Conservation (phyloP, 2,329 filamentous ascomycete genomes). For the Penicillium sp. region DNA sequence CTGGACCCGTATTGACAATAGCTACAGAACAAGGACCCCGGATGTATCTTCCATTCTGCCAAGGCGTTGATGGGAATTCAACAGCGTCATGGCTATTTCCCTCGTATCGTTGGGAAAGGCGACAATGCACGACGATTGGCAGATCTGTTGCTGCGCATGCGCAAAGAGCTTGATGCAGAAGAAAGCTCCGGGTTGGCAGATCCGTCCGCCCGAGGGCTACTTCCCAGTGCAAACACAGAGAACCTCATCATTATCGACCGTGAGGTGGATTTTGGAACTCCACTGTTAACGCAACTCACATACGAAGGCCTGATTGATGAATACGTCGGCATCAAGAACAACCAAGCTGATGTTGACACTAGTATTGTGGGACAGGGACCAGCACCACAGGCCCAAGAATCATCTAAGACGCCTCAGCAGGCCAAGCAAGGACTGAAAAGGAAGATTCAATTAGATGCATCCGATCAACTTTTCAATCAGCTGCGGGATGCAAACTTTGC, state of each 20-base stretch:
- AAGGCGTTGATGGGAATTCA: slow-evolving; percentile 94
- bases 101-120: slow-evolving; percentile 90
- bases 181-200: slow-evolving; percentile 62
- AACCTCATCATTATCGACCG: slow-evolving; percentile 93
- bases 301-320: slow-evolving; percentile 97
- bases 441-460: slow-evolving; percentile 84
- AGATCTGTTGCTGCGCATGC: slow-evolving; percentile 85
- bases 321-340: slow-evolving; percentile 86
- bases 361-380: slow-evolving; percentile 76
- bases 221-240: slow-evolving; percentile 84
- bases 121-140: slow-evolving; percentile 88
- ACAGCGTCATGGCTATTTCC: slow-evolving; percentile 87
- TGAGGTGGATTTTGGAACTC: slow-evolving; percentile 90
- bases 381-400: slow-evolving; percentile 54
- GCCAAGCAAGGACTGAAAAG: slow-evolving; percentile 70
- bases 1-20: background rate
- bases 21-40: slow-evolving; percentile 75
- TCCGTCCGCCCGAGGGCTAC: slow-evolving; percentile 62
- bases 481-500: slow-evolving; percentile 93
- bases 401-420: slow-evolving; percentile 50
- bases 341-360: slow-evolving; percentile 88
- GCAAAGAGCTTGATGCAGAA: slow-evolving; percentile 84
- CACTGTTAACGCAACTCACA: slow-evolving; percentile 88
- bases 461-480: slow-evolving; percentile 83
- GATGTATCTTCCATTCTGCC: slow-evolving; percentile 83